These are phyloP conservation scores for Venustampulla echinocandica DNA, from an alignment of 495 filamentous ascomycete genomes.

Conservation along the genomic window DNA sequence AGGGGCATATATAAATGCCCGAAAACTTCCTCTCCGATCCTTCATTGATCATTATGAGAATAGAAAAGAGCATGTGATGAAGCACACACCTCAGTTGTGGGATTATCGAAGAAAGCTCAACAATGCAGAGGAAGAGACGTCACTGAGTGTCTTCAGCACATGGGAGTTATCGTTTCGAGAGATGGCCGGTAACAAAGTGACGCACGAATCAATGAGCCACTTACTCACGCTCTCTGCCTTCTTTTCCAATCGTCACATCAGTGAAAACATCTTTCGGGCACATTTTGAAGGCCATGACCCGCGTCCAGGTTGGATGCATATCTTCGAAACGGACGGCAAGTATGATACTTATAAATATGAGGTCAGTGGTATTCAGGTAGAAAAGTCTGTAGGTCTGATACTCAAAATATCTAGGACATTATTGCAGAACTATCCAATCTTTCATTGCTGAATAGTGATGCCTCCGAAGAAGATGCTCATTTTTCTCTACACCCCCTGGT, in stretches of 20 bases:
- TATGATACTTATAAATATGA: too few species aligned
- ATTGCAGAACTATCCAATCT: too few species aligned
- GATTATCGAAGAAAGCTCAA: slow-evolving; percentile 9
- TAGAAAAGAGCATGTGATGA: slow-evolving; percentile 2
- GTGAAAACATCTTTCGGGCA: too few species aligned
- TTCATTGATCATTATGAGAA: slow-evolving; percentile 11
- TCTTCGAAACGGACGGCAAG: too few species aligned
- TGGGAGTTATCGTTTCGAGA: slow-evolving; percentile 18
- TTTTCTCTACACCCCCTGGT: too few species aligned
- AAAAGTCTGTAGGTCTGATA: too few species aligned
- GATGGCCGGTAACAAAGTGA: neutral
- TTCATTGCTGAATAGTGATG: too few species aligned
- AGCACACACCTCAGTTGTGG: slow-evolving; percentile 8
- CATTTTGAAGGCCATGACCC: too few species aligned
- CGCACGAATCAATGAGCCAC: neutral
- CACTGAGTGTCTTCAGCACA: slow-evolving; percentile 15
- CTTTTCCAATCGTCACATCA: slow-evolving; percentile 8
- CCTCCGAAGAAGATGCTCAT: too few species aligned
- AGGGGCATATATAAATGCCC: slow-evolving; percentile 19
- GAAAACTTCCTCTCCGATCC: slow-evolving; percentile 3
- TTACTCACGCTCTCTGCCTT: slow-evolving; percentile 15
- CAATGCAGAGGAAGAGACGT: slow-evolving; percentile 4
- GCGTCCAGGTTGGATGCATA: too few species aligned
- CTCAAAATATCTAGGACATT: too few species aligned
- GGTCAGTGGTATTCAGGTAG: too few species aligned